A percentile compares a stretch with the other conserved stretches of the same genome.
These are phyloP conservation scores for Trichoderma sp. DNA, from an alignment of 2,329 filamentous ascomycete genomes.

Conservation along the genomic window DNA sequence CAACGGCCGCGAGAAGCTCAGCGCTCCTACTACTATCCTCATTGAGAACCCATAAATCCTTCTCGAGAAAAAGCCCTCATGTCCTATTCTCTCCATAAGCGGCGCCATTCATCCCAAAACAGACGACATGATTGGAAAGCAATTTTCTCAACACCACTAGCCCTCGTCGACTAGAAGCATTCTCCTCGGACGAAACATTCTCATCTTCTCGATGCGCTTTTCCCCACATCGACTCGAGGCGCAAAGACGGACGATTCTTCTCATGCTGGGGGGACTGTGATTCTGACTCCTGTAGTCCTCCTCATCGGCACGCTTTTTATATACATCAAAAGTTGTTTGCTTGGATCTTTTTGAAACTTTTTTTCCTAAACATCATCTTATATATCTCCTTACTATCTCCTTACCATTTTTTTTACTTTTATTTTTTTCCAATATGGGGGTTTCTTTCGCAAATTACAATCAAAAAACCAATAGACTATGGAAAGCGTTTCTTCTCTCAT, in stretches of 20 bases:
- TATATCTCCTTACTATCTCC: not conserved
- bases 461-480: slow-evolving; percentile 24
- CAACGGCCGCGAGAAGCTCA: slow-evolving; percentile 87
- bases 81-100: slow-evolving; percentile 7
- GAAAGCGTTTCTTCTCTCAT: slow-evolving; percentile 16
- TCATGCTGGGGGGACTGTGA: not conserved
- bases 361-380: not conserved
- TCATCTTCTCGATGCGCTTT: not conserved
- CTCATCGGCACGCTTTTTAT: slow-evolving; percentile 7
- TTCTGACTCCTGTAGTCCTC: not conserved
- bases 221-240: not conserved
- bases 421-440: not conserved
- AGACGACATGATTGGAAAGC: not conserved
- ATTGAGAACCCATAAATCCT: slow-evolving; percentile 56
- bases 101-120: not conserved
- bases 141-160: not conserved
- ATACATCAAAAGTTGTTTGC: slow-evolving; percentile 16
- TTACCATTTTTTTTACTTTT: not conserved
- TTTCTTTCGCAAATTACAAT: slow-evolving; percentile 13
- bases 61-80: not conserved
- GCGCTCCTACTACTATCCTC: slow-evolving; percentile 76
- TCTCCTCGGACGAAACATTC: not conserved
- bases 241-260: not conserved
- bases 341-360: slow-evolving; percentile 4
- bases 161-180: not conserved